These are phyloP conservation scores for Cladorrhinum sp. DNA, from an alignment of 2,329 filamentous ascomycete species.

Conservation along the genomic window DNA sequence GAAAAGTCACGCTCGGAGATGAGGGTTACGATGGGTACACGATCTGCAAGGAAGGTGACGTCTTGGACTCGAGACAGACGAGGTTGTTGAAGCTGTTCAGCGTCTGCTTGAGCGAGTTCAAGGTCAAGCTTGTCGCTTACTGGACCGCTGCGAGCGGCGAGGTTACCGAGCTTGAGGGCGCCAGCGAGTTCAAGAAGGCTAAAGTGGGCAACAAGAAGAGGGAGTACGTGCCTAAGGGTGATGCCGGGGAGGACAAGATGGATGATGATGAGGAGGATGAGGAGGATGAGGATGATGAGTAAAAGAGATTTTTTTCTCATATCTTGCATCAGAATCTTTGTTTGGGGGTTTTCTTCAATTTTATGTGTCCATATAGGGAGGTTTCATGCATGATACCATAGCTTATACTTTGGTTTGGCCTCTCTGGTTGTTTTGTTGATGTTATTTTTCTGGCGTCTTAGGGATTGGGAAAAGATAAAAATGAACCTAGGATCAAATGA, in stretches of 20 bases:
- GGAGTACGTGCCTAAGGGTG: neutral
- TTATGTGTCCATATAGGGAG: conserved; percentile 21
- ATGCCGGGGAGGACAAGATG: conserved; percentile 1
- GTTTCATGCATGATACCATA: conserved; percentile 10
- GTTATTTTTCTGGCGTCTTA: neutral
- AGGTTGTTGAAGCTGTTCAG: conserved; percentile 91
- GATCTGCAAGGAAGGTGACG: conserved; percentile 81
- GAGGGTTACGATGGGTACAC: conserved; percentile 57
- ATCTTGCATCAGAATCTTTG: neutral
- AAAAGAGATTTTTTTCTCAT: neutral
- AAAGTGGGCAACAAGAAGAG: conserved; percentile 15
- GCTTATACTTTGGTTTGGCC: neutral
- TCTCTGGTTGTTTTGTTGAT: neutral
- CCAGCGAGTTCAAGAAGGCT: conserved; percentile 25
- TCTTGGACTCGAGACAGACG: conserved; percentile 87
- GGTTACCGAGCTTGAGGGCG: conserved; percentile 53
- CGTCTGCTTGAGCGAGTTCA: conserved; percentile 87
- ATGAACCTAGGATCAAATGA: neutral
- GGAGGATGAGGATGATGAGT: conserved; percentile 17
- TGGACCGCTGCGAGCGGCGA: conserved; percentile 59
- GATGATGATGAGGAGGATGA: conserved; percentile 11
- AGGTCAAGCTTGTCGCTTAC: conserved; percentile 73
- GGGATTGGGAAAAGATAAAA: neutral
- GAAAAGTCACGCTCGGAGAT: conserved; percentile 72
- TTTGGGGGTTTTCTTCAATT: neutral